Percentiles rank a stretch among this genome's conserved stretches.
Evolutionary conservation across 2,329 filamentous ascomycete genomes (phyloP).

Genomic region (Paracoccidioides brasiliensis): DNA sequence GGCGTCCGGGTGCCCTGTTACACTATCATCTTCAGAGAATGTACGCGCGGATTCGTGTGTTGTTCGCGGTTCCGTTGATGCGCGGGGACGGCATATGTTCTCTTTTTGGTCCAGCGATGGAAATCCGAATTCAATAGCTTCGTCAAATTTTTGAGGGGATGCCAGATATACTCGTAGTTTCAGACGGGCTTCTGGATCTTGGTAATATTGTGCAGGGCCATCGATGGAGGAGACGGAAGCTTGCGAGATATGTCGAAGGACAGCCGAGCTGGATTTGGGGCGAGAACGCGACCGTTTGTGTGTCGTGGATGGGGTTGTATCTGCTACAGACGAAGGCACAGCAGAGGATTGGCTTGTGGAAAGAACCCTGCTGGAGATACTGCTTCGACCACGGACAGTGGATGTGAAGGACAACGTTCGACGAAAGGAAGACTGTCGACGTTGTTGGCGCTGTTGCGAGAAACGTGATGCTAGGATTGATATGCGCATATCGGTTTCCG

Average conservation of each 20-base stretch:
- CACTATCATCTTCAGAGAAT: constrained; percentile 38
- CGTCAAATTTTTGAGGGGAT: constrained; percentile 89
- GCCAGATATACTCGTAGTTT: constrained; percentile 78
- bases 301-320: constrained; percentile 16
- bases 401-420: constrained; percentile 52
- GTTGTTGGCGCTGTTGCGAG: constrained; percentile 4
- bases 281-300: constrained; percentile 25
- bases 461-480: constrained; percentile 20
- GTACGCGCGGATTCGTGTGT: constrained; percentile 37
- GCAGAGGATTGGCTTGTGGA: constrained; percentile 34
- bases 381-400: constrained; percentile 43
- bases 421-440: constrained; percentile 1
- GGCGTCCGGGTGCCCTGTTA: constrained; percentile 16
- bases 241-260: constrained; percentile 43
- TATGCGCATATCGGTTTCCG: constrained; percentile 37
- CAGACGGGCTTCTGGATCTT: constrained; percentile 74
- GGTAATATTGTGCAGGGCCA: constrained; percentile 66
- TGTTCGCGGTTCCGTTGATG: constrained; percentile 20
- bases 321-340: constrained; percentile 17
- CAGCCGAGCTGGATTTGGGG: constrained; percentile 31
- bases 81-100: constrained; percentile 9
- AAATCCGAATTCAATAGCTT: constrained; percentile 88
- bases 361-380: constrained; percentile 22
- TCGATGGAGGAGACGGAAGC: constrained; percentile 47
- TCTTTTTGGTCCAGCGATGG: constrained; percentile 38